These are phyloP conservation scores for Angomonas ambiguus DNA, from an alignment of 208 protist species.

Conservation along the genomic window DNA sequence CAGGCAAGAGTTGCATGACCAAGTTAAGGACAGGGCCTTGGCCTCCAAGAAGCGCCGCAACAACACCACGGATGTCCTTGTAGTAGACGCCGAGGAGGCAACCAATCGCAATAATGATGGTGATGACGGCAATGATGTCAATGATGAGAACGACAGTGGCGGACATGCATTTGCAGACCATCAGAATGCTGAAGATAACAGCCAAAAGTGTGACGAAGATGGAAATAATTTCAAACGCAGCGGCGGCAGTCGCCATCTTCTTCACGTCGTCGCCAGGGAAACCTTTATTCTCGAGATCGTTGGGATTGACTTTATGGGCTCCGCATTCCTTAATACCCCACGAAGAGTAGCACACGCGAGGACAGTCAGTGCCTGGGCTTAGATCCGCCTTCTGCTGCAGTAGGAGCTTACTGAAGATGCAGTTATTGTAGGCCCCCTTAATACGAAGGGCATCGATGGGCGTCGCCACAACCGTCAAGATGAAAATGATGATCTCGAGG, in stretches of 20 bases:
- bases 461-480: slow-evolving; percentile 1
- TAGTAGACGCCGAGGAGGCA: slow-evolving; percentile 20
- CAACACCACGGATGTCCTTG: background rate
- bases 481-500: slow-evolving; percentile 12
- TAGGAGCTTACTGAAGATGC: background rate
- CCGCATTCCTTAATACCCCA: slow-evolving; percentile 19
- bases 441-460: slow-evolving; percentile 9
- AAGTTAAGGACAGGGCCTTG: background rate
- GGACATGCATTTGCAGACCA: slow-evolving; percentile 11
- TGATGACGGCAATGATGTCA: slow-evolving; percentile 9
- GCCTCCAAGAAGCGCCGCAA: background rate
- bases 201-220: slow-evolving; percentile 2
- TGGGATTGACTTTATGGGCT: slow-evolving; percentile 12
- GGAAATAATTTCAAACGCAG: slow-evolving; percentile 16
- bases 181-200: slow-evolving; percentile 10
- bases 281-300: background rate
- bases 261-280: slow-evolving; percentile 10
- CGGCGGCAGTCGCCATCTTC: slow-evolving; percentile 9
- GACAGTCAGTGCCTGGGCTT: background rate
- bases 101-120: slow-evolving; percentile 18
- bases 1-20: background rate
- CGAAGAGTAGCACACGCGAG: slow-evolving; percentile 9
- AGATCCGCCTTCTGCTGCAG: background rate
- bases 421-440: background rate
- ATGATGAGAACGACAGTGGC: slow-evolving; percentile 8